Evolutionary conservation across 176 grass and related monocot genomes (phyloP), one percentile per base, ranked within the genome.

Genomic region (Musa schizocarpa): DNA sequence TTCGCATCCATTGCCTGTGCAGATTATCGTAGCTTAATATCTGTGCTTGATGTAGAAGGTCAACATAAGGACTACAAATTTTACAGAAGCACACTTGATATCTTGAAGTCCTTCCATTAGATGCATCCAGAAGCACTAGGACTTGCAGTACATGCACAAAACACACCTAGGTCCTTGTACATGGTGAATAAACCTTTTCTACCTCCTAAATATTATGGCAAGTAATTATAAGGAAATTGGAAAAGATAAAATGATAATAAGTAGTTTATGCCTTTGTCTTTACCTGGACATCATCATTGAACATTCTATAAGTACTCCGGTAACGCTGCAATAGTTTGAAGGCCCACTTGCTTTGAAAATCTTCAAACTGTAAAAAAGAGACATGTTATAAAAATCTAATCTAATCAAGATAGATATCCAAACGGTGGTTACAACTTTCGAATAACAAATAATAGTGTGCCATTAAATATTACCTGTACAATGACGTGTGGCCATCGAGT

Each of bases 241-340:
- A 51, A 54, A 78, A 55, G 63, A 48, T 56, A 72, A 80, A 66
- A 68, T 68, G 20, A 17, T 13, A 12, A 12, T 61, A 51, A 64
- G 52, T 57, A 58, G 74, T 80, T 59, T 76, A 68, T 0, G 52
- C 24, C 78, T 56, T 71, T 85, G 50, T 65, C 51, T 75, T 81
- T 71, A 98, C 94, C 90, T 98, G 94, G 52, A 98, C 94, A 91
- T 98, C 94, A 77, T 98, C 94, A 86, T 98, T 98, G 77, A 98
- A 98, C 94, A 98, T 98, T 66, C 94, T 90, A 63, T 93, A 98
- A 52, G 70, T 93, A 71, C 84, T 93, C 78, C 94, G 88, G 58
- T 98, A 98, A 74, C 90, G 88, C 83, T 89, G 87, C 94, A 98
- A 82, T 27, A 98, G 83, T 73, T 88, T 92, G 79, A 98, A 88